A percentile compares a stretch with the other conserved stretches of the same genome.
Conservation (phyloP, 2,329 filamentous ascomycete species). For the Teratosphaeria gauchensis region DNA sequence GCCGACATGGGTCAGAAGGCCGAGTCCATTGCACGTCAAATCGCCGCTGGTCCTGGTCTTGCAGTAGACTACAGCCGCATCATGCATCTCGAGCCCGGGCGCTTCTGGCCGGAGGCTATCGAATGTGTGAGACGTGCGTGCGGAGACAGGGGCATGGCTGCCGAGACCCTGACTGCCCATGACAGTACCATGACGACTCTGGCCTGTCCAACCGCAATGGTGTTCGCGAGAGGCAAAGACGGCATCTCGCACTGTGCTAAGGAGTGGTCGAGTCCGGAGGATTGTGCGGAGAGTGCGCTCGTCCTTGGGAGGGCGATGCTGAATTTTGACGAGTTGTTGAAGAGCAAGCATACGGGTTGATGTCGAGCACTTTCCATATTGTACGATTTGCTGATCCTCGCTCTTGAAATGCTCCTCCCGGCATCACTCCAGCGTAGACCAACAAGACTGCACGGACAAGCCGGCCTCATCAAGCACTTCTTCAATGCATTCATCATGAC, state of each 20-base stretch:
- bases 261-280: constrained; percentile 17
- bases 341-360: neutral
- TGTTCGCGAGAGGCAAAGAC: constrained; percentile 21
- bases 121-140: constrained; percentile 18
- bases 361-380: too few species aligned
- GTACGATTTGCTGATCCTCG: too few species aligned
- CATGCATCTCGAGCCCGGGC: constrained; percentile 5
- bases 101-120: constrained; percentile 6
- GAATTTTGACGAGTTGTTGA: constrained; percentile 19
- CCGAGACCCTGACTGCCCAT: constrained; percentile 17
- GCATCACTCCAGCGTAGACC: too few species aligned
- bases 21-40: neutral
- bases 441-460: neutral
- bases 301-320: constrained; percentile 19
- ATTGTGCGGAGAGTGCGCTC: constrained; percentile 16
- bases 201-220: constrained; percentile 22
- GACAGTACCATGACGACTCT: constrained; percentile 21
- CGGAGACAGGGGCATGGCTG: constrained; percentile 14
- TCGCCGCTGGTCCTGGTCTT: neutral
- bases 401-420: too few species aligned
- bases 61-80: neutral
- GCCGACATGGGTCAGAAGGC: constrained; percentile 18
- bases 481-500: neutral
- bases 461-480: neutral
- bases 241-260: constrained; percentile 17